A percentile compares a stretch with the other conserved stretches of the same genome.
Evolutionary conservation across 805 yeast genomes (phyloP).

Genomic region (Debaryomyces tyrocola): DNA sequence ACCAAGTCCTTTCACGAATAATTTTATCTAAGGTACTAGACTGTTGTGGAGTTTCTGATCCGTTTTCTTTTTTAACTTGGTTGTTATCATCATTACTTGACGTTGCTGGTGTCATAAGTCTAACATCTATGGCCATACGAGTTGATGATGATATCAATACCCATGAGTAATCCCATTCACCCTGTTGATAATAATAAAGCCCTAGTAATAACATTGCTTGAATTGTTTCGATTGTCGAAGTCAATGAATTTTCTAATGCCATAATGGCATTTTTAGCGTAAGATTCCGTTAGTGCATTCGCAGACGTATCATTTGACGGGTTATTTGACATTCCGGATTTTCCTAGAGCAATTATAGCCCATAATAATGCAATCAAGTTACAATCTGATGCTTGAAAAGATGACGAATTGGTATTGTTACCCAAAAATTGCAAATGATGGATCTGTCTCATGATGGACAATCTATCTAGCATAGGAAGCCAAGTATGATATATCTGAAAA

Average conservation of each 20-base stretch:
- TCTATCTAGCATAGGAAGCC: conserved; percentile 23
- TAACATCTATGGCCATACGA: conserved; percentile 24
- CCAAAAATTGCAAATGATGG: conserved; percentile 2
- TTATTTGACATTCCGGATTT: conserved; percentile 7
- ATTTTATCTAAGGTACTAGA: conserved; percentile 11
- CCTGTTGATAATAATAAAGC: conserved; percentile 17
- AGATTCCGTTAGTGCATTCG: not conserved
- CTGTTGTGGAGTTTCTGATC: not conserved
- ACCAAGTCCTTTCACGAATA: conserved; percentile 25
- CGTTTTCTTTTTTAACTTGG: conserved; percentile 1
- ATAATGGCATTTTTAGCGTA: conserved; percentile 19
- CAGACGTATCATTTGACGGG: conserved; percentile 1
- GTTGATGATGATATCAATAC: conserved; percentile 20
- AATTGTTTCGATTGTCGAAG: conserved; percentile 21
- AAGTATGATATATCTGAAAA: conserved; percentile 19
- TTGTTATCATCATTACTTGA: conserved; percentile 2
- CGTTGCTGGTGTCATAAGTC: conserved; percentile 14
- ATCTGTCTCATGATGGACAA: conserved; percentile 15
- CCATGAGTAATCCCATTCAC: conserved; percentile 26
- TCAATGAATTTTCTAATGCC: conserved; percentile 20
- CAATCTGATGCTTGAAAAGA: conserved; percentile 7
- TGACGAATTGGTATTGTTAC: not conserved
- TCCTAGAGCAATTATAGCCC: conserved; percentile 21
- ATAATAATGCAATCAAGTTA: conserved; percentile 18
- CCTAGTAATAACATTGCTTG: conserved; percentile 22